A percentile compares a stretch with the other conserved stretches of the same genome.
phyloP scores from a whole-genome alignment of 805 yeast genomes.

The Cyberlindnera maclurae region DNA sequence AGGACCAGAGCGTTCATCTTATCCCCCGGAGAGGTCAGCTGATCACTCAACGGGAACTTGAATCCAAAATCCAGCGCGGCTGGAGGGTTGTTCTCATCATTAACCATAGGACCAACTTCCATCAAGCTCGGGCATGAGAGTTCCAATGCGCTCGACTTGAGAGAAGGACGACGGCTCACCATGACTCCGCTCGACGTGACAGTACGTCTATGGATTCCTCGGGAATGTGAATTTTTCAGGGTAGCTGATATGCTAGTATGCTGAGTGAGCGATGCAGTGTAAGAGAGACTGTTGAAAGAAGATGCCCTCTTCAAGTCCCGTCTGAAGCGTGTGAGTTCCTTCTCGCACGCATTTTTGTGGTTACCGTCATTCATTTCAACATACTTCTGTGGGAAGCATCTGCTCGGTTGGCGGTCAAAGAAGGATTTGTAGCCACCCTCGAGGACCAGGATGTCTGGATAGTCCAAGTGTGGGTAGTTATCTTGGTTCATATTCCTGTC shows the following conservation, averaged over 20 bases:
- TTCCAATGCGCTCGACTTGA: constrained; percentile 15
- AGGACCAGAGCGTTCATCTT: not conserved
- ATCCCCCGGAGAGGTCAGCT: constrained; percentile 6
- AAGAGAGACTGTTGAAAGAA: constrained; percentile 26
- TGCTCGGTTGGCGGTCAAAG: constrained; percentile 46
- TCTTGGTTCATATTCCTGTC: constrained; percentile 72
- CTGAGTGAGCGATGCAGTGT: constrained; percentile 14
- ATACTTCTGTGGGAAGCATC: constrained; percentile 73
- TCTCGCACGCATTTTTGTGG: constrained; percentile 44
- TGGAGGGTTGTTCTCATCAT: constrained; percentile 20
- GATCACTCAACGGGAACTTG: constrained; percentile 16
- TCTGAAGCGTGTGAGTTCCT: constrained; percentile 47
- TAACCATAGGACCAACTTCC: not conserved
- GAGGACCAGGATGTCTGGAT: constrained; percentile 83
- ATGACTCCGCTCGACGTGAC: constrained; percentile 17
- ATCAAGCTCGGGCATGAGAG: constrained; percentile 9
- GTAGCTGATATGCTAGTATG: not conserved
- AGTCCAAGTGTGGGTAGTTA: constrained; percentile 72
- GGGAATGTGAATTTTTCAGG: constrained; percentile 1
- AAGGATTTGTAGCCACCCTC: constrained; percentile 90
- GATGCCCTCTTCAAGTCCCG: constrained; percentile 34
- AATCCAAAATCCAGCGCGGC: constrained; percentile 21
- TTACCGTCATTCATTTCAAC: constrained; percentile 76
- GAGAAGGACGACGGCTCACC: constrained; percentile 15
- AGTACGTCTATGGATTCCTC: constrained; percentile 19